phyloP scores from a whole-genome alignment of 164 flowering plant genomes.

The Saururus chinensis region DNA sequence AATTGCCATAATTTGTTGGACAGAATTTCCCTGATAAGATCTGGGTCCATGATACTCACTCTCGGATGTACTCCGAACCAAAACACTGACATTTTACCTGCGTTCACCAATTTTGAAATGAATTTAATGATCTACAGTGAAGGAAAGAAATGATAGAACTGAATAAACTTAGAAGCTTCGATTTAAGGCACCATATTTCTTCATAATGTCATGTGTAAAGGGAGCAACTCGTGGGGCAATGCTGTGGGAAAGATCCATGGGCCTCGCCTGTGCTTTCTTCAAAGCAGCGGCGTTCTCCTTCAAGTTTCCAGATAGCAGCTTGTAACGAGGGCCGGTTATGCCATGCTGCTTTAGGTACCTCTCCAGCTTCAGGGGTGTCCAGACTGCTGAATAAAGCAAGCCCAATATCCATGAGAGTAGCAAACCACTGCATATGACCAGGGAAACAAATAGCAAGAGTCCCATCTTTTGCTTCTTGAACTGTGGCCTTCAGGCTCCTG shows the following conservation, averaged over 20 bases:
- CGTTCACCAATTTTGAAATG: background rate
- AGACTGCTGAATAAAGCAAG: constrained; percentile 20
- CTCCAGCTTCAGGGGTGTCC: constrained; percentile 37
- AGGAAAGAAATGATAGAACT: background rate
- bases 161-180: background rate
- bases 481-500: background rate
- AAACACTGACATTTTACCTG: constrained; percentile 9
- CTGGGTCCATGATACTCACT: constrained; percentile 8
- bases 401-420: background rate
- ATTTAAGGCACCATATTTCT: constrained; percentile 25
- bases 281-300: constrained; percentile 15
- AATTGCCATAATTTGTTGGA: constrained; percentile 9
- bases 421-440: background rate
- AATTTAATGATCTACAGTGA: background rate
- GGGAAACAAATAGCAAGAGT: background rate
- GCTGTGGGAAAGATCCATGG: constrained; percentile 27
- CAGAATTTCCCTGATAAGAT: constrained; percentile 8
- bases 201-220: constrained; percentile 11
- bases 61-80: constrained; percentile 2
- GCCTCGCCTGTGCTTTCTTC: constrained; percentile 32
- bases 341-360: constrained; percentile 32
- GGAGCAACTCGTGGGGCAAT: constrained; percentile 26
- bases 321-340: constrained; percentile 34
- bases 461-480: constrained; percentile 1
- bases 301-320: constrained; percentile 27